Base-by-base conservation (phyloP, 2,329 filamentous ascomycete species). In the Tolypocladium amazonense region DNA sequence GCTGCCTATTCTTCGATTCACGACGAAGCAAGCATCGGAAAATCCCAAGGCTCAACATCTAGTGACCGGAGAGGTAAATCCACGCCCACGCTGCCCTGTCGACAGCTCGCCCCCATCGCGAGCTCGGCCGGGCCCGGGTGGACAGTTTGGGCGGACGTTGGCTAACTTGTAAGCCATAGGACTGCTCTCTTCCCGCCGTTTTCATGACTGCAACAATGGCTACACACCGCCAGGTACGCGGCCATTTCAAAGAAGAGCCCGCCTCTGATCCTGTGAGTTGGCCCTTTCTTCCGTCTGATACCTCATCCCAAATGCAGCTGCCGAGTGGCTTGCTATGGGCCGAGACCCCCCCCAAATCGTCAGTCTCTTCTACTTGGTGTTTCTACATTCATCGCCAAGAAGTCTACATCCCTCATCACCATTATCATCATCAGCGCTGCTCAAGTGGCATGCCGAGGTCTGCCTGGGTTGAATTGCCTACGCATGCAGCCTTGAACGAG, bases 181-280 rank as follows among this genome's bases (percentile, higher is more conserved):
- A 27, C 41, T 45, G 25, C 43, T n/a, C 15, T 38, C 45, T 20
- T 30, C 20, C 33, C 56, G 54, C 54, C 53, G 43, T 37, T 50
- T 60, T 58, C 23, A 62, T 62, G 63, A 65, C 62, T 15, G 63
- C 63, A 43, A 39, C 63, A 33, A 65, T 65, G 63, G 45, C 63
- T 39, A 60, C 63, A n/a, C 62, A 65, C 56, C 62, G 62, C 58
- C 63, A 63, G 47, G 61, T 60, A 56, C 63, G 63, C 60, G 59
- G 63, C 18, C 60, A 65, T 20, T 63, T 63, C 58, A 65, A 65
- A 38, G 62, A 64, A 11, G 63, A 65, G 39, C 23, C 59, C 14
- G 58, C 59, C 12, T 55, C 62, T 33, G 62, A 65, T 52, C 18
- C 62, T 3, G 63, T 65, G 57, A 61, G 63, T 64, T 45, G 5